phyloP scores from a whole-genome alignment of 768 basidiomycete genomes.

The Boletellus ananas region DNA sequence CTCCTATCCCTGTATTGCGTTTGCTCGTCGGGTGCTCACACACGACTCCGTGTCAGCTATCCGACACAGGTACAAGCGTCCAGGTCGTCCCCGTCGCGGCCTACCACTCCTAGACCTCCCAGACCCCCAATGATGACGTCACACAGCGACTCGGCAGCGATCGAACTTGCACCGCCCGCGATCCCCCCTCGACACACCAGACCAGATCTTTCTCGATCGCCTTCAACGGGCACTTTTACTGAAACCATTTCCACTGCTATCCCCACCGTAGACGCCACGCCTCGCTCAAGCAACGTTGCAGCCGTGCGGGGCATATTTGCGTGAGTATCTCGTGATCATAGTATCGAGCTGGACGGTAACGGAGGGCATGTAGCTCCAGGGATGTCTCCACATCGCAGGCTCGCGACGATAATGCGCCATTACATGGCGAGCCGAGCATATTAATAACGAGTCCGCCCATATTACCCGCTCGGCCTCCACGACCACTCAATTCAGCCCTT shows the following conservation, averaged over 20 bases:
- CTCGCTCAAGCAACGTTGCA: conserved; percentile 30
- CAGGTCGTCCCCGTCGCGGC: conserved; percentile 14
- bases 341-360: neutral
- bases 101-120: conserved; percentile 15
- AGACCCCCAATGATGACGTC: conserved; percentile 18
- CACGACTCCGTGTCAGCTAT: conserved; percentile 10
- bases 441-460: conserved; percentile 20
- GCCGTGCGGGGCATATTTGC: conserved; percentile 36
- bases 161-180: conserved; percentile 11
- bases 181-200: conserved; percentile 20
- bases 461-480: conserved; percentile 17
- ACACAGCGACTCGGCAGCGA: conserved; percentile 15
- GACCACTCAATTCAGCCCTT: conserved; percentile 13
- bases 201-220: conserved; percentile 5
- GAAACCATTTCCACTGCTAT: neutral
- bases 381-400: conserved; percentile 17
- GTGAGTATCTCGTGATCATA: conserved; percentile 8
- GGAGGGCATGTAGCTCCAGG: conserved; percentile 11
- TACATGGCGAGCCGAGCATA: conserved; percentile 24
- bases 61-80: neutral
- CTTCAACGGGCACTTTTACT: neutral
- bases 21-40: neutral
- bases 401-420: conserved; percentile 16
- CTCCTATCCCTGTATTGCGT: neutral
- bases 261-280: conserved; percentile 1